phyloP scores from a whole-genome alignment of 2,329 filamentous ascomycete genomes.

The Zymoseptoria brevis region DNA sequence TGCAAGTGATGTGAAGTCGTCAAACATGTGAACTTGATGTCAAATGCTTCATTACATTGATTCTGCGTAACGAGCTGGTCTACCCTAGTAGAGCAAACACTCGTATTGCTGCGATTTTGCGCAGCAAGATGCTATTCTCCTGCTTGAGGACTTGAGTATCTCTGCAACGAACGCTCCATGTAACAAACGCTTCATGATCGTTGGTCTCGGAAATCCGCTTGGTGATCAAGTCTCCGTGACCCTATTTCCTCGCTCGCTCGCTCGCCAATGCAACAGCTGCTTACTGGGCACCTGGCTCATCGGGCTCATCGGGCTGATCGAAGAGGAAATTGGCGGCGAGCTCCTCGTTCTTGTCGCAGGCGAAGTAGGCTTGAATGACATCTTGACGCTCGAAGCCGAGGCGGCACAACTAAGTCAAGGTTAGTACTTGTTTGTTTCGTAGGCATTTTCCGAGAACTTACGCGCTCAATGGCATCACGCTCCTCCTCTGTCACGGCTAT shows the following conservation, averaged over 20 bases:
- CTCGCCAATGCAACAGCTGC: neutral
- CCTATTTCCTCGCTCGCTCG: neutral
- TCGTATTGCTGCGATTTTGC: neutral
- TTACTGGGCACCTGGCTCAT: slow-evolving; percentile 18
- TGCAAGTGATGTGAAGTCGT: too few relatives aligned
- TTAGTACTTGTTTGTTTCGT: slow-evolving; percentile 13
- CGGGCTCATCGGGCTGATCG: slow-evolving; percentile 77
- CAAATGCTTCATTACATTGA: neutral
- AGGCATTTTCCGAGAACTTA: slow-evolving; percentile 40
- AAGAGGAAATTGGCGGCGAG: slow-evolving; percentile 97
- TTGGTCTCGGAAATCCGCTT: neutral
- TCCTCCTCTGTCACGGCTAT: slow-evolving; percentile 94
- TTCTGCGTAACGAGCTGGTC: neutral
- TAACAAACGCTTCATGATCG: neutral
- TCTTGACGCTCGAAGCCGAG: slow-evolving; percentile 88
- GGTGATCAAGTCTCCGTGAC: neutral
- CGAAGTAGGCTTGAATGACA: slow-evolving; percentile 97
- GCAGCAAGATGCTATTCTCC: neutral
- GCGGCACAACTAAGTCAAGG: slow-evolving; percentile 61
- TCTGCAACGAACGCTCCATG: neutral
- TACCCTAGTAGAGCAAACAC: neutral
- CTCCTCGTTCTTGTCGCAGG: slow-evolving; percentile 99
- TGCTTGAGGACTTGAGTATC: neutral
- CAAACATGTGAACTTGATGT: neutral
- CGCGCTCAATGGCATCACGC: slow-evolving; percentile 90